Evolutionary conservation across 2,329 filamentous ascomycete genomes (phyloP).

Genomic region (Penicillium expansum): DNA sequence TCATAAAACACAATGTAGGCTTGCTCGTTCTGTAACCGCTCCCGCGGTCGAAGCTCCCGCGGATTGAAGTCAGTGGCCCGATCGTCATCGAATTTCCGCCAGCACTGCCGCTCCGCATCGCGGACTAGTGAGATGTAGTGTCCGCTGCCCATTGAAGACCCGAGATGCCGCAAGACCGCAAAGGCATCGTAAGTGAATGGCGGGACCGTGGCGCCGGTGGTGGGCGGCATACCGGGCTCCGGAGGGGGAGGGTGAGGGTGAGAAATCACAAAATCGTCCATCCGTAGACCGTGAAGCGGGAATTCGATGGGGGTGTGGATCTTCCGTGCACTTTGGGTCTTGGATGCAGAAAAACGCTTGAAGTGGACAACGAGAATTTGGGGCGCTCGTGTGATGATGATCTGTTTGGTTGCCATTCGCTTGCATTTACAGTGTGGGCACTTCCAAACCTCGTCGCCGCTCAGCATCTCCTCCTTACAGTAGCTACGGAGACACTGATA

Average conservation of each 20-base stretch:
- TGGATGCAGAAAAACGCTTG: constrained; percentile 64
- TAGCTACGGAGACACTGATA: constrained; percentile 69
- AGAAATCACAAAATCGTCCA: constrained; percentile 59
- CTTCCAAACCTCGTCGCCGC: constrained; percentile 65
- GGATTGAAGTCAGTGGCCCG: constrained; percentile 57
- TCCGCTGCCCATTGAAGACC: constrained; percentile 64
- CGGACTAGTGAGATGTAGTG: constrained; percentile 76
- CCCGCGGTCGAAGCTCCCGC: constrained; percentile 46
- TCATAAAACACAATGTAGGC: constrained; percentile 67
- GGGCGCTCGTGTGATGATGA: constrained; percentile 74
- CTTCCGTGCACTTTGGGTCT: constrained; percentile 61
- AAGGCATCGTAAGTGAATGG: constrained; percentile 82
- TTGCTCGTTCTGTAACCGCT: constrained; percentile 59
- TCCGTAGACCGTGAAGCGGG: constrained; percentile 67
- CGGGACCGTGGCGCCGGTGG: constrained; percentile 43
- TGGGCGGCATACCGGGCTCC: constrained; percentile 50
- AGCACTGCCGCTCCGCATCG: constrained; percentile 56
- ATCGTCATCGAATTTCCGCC: constrained; percentile 62
- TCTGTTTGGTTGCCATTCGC: constrained; percentile 65
- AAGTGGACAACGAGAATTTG: constrained; percentile 76
- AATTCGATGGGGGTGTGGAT: constrained; percentile 71
- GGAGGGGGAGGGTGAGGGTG: constrained; percentile 36
- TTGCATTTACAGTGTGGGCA: constrained; percentile 72
- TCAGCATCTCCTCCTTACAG: constrained; percentile 64
- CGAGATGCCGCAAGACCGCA: constrained; percentile 75